A percentile compares a stretch with the other conserved stretches of the same genome.
These are phyloP conservation scores for Cladophialophora bantiana DNA, from an alignment of 2,329 filamentous ascomycete genomes.

Conservation along the genomic window DNA sequence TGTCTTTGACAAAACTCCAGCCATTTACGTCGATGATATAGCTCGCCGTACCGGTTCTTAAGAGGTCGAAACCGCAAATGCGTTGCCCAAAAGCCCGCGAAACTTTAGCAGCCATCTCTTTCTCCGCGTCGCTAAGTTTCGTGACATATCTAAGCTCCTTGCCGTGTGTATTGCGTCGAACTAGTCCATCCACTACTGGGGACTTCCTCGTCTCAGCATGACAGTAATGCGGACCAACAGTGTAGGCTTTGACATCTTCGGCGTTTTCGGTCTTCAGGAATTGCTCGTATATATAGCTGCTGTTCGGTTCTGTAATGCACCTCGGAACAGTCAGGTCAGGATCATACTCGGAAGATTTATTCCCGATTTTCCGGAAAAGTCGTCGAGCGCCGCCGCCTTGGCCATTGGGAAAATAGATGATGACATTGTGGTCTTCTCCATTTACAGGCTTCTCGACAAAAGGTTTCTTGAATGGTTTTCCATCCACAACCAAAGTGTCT, in stretches of 20 bases:
- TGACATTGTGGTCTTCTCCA: slow-evolving; percentile 97
- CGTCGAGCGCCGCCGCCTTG: slow-evolving; percentile 81
- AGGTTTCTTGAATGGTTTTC: slow-evolving; percentile 80
- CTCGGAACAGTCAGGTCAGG: slow-evolving; percentile 76
- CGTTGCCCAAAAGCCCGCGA: slow-evolving; percentile 90
- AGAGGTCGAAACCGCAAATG: slow-evolving; percentile 93
- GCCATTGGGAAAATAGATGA: slow-evolving; percentile 88
- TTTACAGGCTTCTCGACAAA: slow-evolving; percentile 99
- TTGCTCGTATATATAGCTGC: slow-evolving; percentile 96
- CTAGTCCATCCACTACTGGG: slow-evolving; percentile 93
- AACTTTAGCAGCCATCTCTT: slow-evolving; percentile 86
- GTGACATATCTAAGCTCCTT: slow-evolving; percentile 98
- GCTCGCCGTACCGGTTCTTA: slow-evolving; percentile 86
- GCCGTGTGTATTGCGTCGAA: slow-evolving; percentile 93
- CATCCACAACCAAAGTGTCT: slow-evolving; percentile 87
- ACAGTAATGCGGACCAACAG: slow-evolving; percentile 89
- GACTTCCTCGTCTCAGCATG: slow-evolving; percentile 98
- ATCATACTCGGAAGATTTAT: slow-evolving; percentile 97
- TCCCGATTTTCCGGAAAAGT: slow-evolving; percentile 95
- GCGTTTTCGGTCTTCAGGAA: slow-evolving; percentile 97
- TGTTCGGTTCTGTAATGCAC: slow-evolving; percentile 77
- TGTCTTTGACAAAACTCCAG: slow-evolving; percentile 99
- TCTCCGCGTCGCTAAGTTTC: slow-evolving; percentile 78
- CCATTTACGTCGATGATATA: slow-evolving; percentile 99
- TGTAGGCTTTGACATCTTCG: slow-evolving; percentile 98